Evolutionary conservation across 177 flowering plant species (phyloP), one percentile per base, ranked within the genome.

Genomic region (Tripterygium wilfordii): DNA sequence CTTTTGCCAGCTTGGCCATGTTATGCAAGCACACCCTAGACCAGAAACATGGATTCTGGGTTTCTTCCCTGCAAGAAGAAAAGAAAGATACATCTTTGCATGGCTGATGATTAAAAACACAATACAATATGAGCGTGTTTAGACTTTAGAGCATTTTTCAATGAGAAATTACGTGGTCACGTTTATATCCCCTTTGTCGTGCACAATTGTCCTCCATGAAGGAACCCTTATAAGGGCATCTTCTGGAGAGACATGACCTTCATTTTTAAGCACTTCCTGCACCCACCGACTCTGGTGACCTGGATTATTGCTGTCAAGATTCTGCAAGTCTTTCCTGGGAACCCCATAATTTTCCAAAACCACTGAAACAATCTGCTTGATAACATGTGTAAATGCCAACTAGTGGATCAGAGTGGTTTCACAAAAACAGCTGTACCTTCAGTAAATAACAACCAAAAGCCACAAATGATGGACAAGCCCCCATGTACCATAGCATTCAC

Each of bases 1-100:
- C 99, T 77, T 79, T 89, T 42, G 88, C 96, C 18, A 89, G 67
- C 71, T 69, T 81, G 40, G 92, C 91, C 96, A 94, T 94, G 65
- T 85, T 89, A 45, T 79, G 73, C 48, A 94, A 60, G 72, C 95
- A 89, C 54, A 87, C 85, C 59, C 78, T 74, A 16, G 97, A 84
- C 99, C 99, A 94, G 53, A 89, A 79, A 56, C 57, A 43, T 8
- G 96, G 86, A 48, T 75, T 74, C 57, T 71, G 63, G 59, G 80
- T 64, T 64, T 87, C 92, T 61, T 83, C 90, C 53, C 97, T 94
- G 73, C 21, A 5, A 32, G 53, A 49, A 51, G 31, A 48, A 24
- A 27, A 36, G 8, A 33, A 36, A 28, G 10, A 8, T 29, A 23
- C 5, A 17, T 27, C 48, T 27, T 17, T 48, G n/a, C n/a, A 32